Base-by-base conservation (phyloP, 208 protist genomes). In the Naegleria gruberi region DNA sequence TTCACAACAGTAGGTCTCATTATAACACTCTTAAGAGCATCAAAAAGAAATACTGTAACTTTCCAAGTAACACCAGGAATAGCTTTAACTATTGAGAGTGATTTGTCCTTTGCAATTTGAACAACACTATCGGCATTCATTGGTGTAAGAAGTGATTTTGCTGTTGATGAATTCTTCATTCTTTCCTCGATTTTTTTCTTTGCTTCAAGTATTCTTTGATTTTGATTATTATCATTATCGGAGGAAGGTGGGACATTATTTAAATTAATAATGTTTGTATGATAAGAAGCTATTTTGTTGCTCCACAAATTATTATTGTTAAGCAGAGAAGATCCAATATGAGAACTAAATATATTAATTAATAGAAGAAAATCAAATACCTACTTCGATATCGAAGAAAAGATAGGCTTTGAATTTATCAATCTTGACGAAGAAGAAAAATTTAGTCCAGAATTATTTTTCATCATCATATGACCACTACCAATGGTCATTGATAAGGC, bases 141-240 rank as follows among this genome's bases (percentile, higher is more conserved):
- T 77, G 65, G 65, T 37, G 65, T 77, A 37, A 77, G 34, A 37
- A 77, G 30, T 37, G 65, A 77, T 12, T 19, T 77, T 77, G 65
- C 65, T 77, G 65, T 77, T 37, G 65, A 77, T 77, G 65, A 77
- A 5, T 77, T 77, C 34, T n/a, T 77, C 65, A 77, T 77, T 77
- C 65, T 77, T 77, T 77, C 65, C 34, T 77, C 65, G 30, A 77
- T 77, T 8, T 37, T 77, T 77, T 37, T 30, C 30, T 77, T 77
- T 19, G 65, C 65, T n/a, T 77, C 65, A 37, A 37, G 26, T 37
- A 77, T 77, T 37, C 65, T 77, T 77, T 77, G 51, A 65, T 65
- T 65, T 65, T 65, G 51, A 65, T 65, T 23, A 65, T 10, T 19
- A 65, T 10, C 4, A 30, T 65, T 23, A 30, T 65, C 51, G 30